Percentiles rank a stretch among this genome's conserved stretches.
phyloP scores from a whole-genome alignment of 2,329 filamentous ascomycete species.

The Aspergillus udagawae region DNA sequence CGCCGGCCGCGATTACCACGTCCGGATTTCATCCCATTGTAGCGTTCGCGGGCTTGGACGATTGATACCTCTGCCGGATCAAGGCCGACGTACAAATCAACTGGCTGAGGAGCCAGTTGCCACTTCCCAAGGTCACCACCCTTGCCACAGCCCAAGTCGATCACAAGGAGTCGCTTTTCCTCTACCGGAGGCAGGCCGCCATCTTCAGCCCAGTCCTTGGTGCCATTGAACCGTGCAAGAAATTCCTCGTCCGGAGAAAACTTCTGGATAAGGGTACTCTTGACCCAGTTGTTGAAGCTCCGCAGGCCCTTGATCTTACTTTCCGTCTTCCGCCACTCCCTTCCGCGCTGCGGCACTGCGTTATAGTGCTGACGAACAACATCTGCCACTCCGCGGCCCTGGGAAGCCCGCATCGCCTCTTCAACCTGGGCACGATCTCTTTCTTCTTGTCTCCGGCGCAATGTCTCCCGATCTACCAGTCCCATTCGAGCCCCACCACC shows the following conservation, averaged over 20 bases:
- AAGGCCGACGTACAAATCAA: slow-evolving; percentile 90
- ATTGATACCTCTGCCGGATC: slow-evolving; percentile 93
- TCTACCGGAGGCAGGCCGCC: slow-evolving; percentile 28
- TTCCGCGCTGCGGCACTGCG: slow-evolving; percentile 83
- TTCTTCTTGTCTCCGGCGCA: slow-evolving; percentile 42
- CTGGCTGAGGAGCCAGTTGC: slow-evolving; percentile 85
- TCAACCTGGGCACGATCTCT: slow-evolving; percentile 39
- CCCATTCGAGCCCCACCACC: slow-evolving; percentile 44
- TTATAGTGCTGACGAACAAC: slow-evolving; percentile 95
- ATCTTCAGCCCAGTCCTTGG: slow-evolving; percentile 42
- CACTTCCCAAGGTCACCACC: slow-evolving; percentile 94
- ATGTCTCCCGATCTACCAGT: slow-evolving; percentile 33
- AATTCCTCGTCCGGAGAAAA: slow-evolving; percentile 81
- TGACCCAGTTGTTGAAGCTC: slow-evolving; percentile 98
- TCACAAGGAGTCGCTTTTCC: slow-evolving; percentile 65
- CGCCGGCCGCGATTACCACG: slow-evolving; percentile 52
- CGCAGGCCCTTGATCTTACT: slow-evolving; percentile 92
- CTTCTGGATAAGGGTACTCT: slow-evolving; percentile 94
- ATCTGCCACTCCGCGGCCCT: slow-evolving; percentile 65
- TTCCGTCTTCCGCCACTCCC: slow-evolving; percentile 91
- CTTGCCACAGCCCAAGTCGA: slow-evolving; percentile 96
- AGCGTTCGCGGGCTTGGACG: slow-evolving; percentile 81
- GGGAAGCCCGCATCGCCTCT: slow-evolving; percentile 32
- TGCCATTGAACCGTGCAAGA: slow-evolving; percentile 48
- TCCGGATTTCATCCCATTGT: slow-evolving; percentile 64